Evolutionary conservation across 306 rosid species (phyloP).

Genomic region (Gleditsia sinensis): DNA sequence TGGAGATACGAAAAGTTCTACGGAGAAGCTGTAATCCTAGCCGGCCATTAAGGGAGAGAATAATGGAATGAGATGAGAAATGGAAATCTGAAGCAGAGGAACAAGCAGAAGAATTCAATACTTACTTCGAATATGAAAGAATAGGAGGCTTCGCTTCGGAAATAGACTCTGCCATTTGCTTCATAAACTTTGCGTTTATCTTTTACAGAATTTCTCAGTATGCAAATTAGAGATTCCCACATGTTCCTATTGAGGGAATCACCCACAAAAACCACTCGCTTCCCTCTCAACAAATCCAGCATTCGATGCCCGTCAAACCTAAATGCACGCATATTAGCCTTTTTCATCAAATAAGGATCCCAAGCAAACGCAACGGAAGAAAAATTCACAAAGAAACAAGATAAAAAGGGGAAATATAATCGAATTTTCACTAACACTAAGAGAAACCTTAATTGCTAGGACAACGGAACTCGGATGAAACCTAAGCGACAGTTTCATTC

Average conservation of each 20-base stretch:
- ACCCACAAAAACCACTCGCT: conserved; percentile 85
- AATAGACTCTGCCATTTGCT: conserved; percentile 70
- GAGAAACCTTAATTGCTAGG: not conserved
- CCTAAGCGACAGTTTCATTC: not conserved
- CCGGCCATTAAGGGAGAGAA: not conserved
- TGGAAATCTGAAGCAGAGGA: not conserved
- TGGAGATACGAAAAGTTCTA: conserved; percentile 92
- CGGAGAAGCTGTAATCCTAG: conserved; percentile 79
- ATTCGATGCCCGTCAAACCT: conserved; percentile 79
- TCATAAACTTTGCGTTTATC: conserved; percentile 69
- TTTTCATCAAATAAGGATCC: conserved; percentile 2
- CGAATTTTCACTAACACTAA: not conserved
- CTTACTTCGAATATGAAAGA: conserved; percentile 82
- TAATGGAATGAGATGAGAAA: not conserved
- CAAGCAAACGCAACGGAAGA: not conserved
- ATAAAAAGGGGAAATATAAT: not conserved
- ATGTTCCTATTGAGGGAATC: conserved; percentile 97
- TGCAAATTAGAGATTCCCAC: conserved; percentile 98
- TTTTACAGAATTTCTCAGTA: conserved; percentile 75
- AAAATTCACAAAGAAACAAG: not conserved
- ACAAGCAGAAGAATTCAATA: not conserved
- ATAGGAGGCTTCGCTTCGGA: conserved; percentile 88
- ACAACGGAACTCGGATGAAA: conserved; percentile 13
- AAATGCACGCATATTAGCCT: conserved; percentile 8
- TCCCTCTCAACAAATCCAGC: conserved; percentile 80